A percentile compares a stretch with the other conserved stretches of the same genome.
These are phyloP conservation scores for Euryodendron excelsum DNA, from an alignment of 148 eudicot genomes.

Conservation along the genomic window DNA sequence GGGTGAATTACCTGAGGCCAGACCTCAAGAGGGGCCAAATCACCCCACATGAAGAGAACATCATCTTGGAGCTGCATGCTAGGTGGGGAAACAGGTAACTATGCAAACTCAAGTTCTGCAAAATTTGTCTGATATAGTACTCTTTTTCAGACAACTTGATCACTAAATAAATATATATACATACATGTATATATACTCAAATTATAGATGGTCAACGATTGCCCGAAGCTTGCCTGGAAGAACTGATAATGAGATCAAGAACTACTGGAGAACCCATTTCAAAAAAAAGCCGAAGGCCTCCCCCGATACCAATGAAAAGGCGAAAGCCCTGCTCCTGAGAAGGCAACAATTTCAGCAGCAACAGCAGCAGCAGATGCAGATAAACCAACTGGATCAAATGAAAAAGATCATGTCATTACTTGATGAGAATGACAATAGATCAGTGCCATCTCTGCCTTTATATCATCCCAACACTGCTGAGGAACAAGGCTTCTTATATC, in stretches of 20 bases:
- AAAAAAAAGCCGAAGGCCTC: conserved; percentile 42
- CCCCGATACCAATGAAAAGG: conserved; percentile 13
- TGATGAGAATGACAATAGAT: conserved; percentile 33
- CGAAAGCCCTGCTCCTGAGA: conserved; percentile 32
- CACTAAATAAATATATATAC: background rate
- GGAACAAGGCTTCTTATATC: conserved; percentile 32
- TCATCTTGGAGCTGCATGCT: conserved; percentile 56
- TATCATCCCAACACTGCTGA: conserved; percentile 32
- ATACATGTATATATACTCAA: background rate
- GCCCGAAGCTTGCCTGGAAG: conserved; percentile 78
- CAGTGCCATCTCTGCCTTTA: background rate
- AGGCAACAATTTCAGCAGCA: conserved; percentile 45
- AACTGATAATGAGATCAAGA: conserved; percentile 77
- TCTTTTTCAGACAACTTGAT: background rate
- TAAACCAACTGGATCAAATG: conserved; percentile 43
- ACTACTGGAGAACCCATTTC: conserved; percentile 79
- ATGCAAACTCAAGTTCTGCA: background rate
- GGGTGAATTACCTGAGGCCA: conserved; percentile 68
- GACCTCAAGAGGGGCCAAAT: conserved; percentile 65
- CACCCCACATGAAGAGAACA: conserved; percentile 54
- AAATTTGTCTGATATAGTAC: background rate
- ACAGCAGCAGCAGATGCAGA: conserved; percentile 23
- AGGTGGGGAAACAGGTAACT: conserved; percentile 63
- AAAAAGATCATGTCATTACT: conserved; percentile 42
- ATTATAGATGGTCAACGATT: conserved; percentile 69